Evolutionary conservation across 2,329 filamentous ascomycete genomes (phyloP), one percentile per base, ranked within the genome.

Genomic region (Sclerotinia nivalis): DNA sequence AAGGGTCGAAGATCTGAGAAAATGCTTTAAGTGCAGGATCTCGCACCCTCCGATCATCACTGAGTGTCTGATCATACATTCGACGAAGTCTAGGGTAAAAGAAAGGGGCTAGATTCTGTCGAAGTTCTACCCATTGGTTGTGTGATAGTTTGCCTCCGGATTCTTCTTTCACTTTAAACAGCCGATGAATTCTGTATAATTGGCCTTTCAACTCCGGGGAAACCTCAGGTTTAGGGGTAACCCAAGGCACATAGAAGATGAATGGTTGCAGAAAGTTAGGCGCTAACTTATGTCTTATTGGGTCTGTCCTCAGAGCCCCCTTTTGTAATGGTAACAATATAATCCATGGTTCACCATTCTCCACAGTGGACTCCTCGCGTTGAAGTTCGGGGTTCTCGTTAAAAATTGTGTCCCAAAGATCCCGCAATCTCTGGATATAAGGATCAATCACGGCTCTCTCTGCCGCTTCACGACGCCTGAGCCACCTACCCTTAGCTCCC

Each of bases 61-160:
- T 43, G 49, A 66, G 37, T 5, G 64, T 66, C 43, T 66, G 49
- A 58, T 66, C 52, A 34, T 66, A 66, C 49, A 66, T 66, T 20
- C 64, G 64, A 55, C 64, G 49, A 25, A 66, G 52, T 10, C 64
- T 55, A 12, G 64, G 64, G 31, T 66, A 66, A 10, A 56, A 55
- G 25, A 66, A 66, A 13, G 64, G 64, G 1, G 64, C 64, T 13
- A 66, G 31, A 22, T 55, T 55, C 45, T 45, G 49, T 45, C 40
- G 64, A 28, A 66, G 52, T n/a, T 1, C 34, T 10, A 25, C 34
- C 64, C 34, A 56, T 40, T 9, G 37, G 1, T 20, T 15, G 34
- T 13, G 8, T 28, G 34, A 8, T 4, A 65, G 34, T 52, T 13
- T 1, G 22, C 61, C 61, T 7, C 61, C 47, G 12, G 34, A 31